Evolutionary conservation across 2,329 filamentous ascomycete species (phyloP).

Genomic region (Cytospora mali): DNA sequence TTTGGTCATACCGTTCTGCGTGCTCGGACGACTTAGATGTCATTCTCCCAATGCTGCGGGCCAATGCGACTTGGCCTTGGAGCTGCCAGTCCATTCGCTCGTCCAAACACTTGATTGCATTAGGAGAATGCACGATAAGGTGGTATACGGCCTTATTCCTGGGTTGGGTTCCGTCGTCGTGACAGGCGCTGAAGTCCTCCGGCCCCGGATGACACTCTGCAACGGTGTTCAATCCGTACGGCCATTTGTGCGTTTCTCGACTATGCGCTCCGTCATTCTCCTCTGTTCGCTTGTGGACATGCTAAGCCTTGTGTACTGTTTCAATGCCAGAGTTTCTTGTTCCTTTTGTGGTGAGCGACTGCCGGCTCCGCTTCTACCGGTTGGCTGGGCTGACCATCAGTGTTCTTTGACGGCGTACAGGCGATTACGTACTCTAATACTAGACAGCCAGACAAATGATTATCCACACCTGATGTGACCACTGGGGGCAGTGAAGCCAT

Average conservation of each 20-base stretch:
- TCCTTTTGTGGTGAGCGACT: neutral
- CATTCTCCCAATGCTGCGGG: constrained; percentile 17
- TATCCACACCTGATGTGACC: neutral
- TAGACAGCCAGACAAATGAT: too few relatives aligned
- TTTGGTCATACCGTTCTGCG: neutral
- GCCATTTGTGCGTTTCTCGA: neutral
- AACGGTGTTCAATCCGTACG: neutral
- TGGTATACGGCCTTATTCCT: neutral
- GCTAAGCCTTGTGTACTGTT: neutral
- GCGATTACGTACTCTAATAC: neutral
- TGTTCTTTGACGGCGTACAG: neutral
- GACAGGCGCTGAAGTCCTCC: neutral
- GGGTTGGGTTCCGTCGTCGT: neutral
- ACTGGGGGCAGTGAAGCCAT: constrained; percentile 17
- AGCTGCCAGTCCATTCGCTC: constrained; percentile 23
- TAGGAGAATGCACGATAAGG: constrained; percentile 20
- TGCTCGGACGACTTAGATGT: neutral
- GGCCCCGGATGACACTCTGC: constrained; percentile 7
- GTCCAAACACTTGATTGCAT: constrained; percentile 21
- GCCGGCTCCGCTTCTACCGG: neutral
- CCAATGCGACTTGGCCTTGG: constrained; percentile 15
- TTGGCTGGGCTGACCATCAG: neutral
- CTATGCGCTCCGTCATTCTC: neutral
- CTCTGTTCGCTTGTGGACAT: neutral
- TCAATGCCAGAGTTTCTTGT: neutral